Percentiles rank a stretch among this genome's conserved stretches.
Conservation (phyloP, 1,284 basidiomycete genomes). For the Anthracocystis walkeri region DNA sequence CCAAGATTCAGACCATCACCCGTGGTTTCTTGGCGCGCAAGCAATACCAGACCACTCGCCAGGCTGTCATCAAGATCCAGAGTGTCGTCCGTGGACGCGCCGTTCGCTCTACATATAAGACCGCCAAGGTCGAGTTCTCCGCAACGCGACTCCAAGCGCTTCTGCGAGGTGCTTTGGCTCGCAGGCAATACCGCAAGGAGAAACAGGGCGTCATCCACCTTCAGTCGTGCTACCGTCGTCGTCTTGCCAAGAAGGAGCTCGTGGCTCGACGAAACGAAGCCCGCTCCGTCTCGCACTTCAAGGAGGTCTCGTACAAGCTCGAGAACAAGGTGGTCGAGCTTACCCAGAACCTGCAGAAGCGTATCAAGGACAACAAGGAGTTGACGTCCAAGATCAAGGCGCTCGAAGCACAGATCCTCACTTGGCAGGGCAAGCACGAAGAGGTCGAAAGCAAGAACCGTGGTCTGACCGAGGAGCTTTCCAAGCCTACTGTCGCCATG, state of each 20-base stretch:
- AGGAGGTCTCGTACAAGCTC: slow-evolving; percentile 96
- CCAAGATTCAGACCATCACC: slow-evolving; percentile 80
- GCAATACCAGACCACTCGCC: slow-evolving; percentile 76
- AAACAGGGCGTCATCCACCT: slow-evolving; percentile 83
- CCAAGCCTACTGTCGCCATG: slow-evolving; percentile 80
- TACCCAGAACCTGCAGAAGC: slow-evolving; percentile 92
- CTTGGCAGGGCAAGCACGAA: slow-evolving; percentile 88
- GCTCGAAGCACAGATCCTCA: slow-evolving; percentile 85
- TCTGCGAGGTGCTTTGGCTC: slow-evolving; percentile 82
- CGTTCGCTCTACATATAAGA: slow-evolving; percentile 77
- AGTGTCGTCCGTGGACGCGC: slow-evolving; percentile 83
- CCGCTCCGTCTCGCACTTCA: slow-evolving; percentile 96
- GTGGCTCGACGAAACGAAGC: slow-evolving; percentile 87
- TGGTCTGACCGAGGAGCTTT: slow-evolving; percentile 79
- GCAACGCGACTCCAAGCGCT: slow-evolving; percentile 84
- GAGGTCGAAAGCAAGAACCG: slow-evolving; percentile 85
- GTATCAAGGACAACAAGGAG: slow-evolving; percentile 91
- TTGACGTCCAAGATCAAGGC: slow-evolving; percentile 80
- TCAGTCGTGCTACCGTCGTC: slow-evolving; percentile 91
- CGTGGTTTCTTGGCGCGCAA: slow-evolving; percentile 82
- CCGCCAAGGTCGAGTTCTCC: slow-evolving; percentile 77
- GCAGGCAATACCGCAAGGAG: slow-evolving; percentile 77
- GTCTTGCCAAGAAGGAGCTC: slow-evolving; percentile 86
- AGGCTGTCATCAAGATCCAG: slow-evolving; percentile 81
- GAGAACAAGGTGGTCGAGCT: slow-evolving; percentile 99